Evolutionary conservation across 1,284 basidiomycete species (phyloP).

Genomic region (Binderoboletus segoi): DNA sequence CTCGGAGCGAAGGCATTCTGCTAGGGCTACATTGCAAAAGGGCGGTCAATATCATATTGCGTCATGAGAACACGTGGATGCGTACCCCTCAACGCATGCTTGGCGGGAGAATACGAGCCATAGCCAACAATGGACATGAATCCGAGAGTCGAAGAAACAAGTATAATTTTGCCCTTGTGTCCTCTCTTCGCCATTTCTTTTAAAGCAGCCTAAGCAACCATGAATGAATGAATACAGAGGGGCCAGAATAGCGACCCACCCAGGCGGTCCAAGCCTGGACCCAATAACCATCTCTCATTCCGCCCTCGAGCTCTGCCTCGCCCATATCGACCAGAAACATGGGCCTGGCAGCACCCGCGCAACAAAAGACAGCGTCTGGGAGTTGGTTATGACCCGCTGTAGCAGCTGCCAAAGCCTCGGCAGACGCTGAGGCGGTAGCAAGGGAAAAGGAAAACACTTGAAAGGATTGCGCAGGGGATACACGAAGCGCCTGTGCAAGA

Average conservation of each 20-base stretch:
- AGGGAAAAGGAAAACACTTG: slow-evolving; percentile 58
- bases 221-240: background rate
- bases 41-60: background rate
- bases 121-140: slow-evolving; percentile 86
- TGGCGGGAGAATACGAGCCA: slow-evolving; percentile 84
- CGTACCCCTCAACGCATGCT: slow-evolving; percentile 86
- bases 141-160: slow-evolving; percentile 83
- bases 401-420: slow-evolving; percentile 53
- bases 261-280: slow-evolving; percentile 78
- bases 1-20: slow-evolving; percentile 85
- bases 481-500: slow-evolving; percentile 35
- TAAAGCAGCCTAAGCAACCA: slow-evolving; percentile 57
- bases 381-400: slow-evolving; percentile 45
- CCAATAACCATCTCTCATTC: slow-evolving; percentile 68
- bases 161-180: slow-evolving; percentile 70
- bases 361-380: slow-evolving; percentile 71
- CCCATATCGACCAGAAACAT: slow-evolving; percentile 64
- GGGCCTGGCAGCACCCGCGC: slow-evolving; percentile 64
- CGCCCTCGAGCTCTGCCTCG: slow-evolving; percentile 52
- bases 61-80: background rate
- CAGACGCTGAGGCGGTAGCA: slow-evolving; percentile 43
- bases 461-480: slow-evolving; percentile 50
- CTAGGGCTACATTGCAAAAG: slow-evolving; percentile 61
- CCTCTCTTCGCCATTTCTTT: slow-evolving; percentile 69
- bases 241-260: slow-evolving; percentile 45